Base-by-base conservation (phyloP, 2,329 filamentous ascomycete genomes). In the Beauveria brongniartii region DNA sequence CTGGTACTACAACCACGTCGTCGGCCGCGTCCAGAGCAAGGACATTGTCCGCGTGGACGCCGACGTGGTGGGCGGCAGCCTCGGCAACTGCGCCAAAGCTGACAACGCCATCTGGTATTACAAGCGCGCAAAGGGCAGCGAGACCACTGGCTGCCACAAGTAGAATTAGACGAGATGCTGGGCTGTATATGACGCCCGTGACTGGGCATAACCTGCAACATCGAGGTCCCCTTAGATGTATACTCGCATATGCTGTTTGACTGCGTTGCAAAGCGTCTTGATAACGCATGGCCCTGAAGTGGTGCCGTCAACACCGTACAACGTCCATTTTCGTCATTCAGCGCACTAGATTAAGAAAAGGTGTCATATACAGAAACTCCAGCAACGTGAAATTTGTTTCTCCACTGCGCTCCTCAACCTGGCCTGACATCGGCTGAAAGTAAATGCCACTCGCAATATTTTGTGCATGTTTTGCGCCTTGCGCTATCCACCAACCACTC, bases 1-100 rank as follows among this genome's bases (percentile, higher is more conserved):
- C 14, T 89, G 85, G 84, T 89, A 88, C 68, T 88, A 87, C 67
- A 78, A 82, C 70, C 80, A 87, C 70, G 81, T 82, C 57, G 78
- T 77, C 60, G 85, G 85, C 3, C 71, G 77, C 18, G 79, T 83
- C 7, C 86, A 88, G 72, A 72, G 78, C 59, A 76, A 74, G 2
- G 70, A 79, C 46, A 77, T 73, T 10, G 67, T 81, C 26, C 75
- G 78, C 5, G 68, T 78, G 10, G 68, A 71, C n/a, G 74, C 75
- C 8, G 71, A 73, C 59, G 74, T 78, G 3, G 78, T 80, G 60
- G 82, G 80, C 0, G 77, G 78, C 5, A 76, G 73, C 24, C 67
- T 77, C 48, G 80, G 79, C 26, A 84, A 75, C 64, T 88, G 84
- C 68, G 84, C 83, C 6, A 81, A 76, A 68, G 69, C 78, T 0